Evolutionary conservation across 2,329 filamentous ascomycete species (phyloP), one percentile per base, ranked within the genome.

Genomic region (Bipolaris sorokiniana): DNA sequence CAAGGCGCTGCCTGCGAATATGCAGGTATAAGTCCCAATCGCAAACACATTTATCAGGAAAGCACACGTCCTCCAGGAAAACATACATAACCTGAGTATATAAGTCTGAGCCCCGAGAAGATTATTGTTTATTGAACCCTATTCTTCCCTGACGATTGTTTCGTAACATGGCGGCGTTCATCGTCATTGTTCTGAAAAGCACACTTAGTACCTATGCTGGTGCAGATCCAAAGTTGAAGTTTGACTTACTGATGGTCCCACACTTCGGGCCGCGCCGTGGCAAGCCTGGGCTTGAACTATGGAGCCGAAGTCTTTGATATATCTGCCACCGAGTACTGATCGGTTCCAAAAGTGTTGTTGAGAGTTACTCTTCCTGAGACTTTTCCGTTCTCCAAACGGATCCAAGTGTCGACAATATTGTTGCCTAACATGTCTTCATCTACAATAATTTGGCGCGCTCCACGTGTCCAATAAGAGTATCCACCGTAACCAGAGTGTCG

Each of bases 401-500:
- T 84, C 81, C 86, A 89, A 0, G 85, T 88, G 33, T 86, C 80
- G 0, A 85, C 73, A 36, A 80, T 79, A 18, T 67, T 64, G 10
- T 74, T 61, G 5, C 66, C 65, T 15, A 85, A 66, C 20, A 72
- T 72, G 1, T 76, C 68, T 38, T 83, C 76, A 1, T 79, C 75
- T 1, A 88, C 62, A 2, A 79, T 63, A 11, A 89, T 75, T 63
- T 88, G 83, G 1, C 86, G 78, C 4, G 82, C 81, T 1, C 88
- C 88, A 0, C 88, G 82, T 9, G 83, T 82, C 84, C 84, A 89
- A 44, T 80, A 63, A 0, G 87, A 86, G 63, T 91, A 91, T 0
- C 89, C 88, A 0, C 88, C 89, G 53, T 90, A 90, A 0, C 89
- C 88, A 0, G 86, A 83, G 63, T 88, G 88, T 62, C 89, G 84